These are phyloP conservation scores for Phaeotremella skinneri DNA, from an alignment of 768 basidiomycete species.

Conservation along the genomic window DNA sequence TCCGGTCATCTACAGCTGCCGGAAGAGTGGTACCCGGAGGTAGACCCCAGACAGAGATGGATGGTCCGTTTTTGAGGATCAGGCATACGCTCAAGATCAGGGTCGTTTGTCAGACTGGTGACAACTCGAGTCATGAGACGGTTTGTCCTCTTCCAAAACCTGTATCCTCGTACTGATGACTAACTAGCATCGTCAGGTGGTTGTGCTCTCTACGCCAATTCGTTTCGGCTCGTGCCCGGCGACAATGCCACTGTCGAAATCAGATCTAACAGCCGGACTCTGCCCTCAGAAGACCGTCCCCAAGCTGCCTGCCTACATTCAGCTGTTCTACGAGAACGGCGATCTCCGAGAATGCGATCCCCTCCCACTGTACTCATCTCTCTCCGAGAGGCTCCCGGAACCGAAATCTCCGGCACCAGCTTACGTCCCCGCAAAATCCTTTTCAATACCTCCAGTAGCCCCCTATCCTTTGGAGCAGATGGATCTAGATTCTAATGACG, in stretches of 20 bases:
- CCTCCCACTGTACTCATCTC: slow-evolving; percentile 38
- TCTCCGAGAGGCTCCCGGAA: neutral
- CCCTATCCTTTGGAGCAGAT: no score
- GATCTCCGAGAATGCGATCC: slow-evolving; percentile 40
- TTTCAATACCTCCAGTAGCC: no score
- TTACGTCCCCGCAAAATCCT: slow-evolving; percentile 4
- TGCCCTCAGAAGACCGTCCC: neutral
- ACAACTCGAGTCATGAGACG: slow-evolving; percentile 9
- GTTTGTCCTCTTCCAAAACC: slow-evolving; percentile 12
- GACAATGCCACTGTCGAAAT: slow-evolving; percentile 13
- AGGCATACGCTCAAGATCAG: slow-evolving; percentile 48
- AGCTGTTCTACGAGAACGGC: slow-evolving; percentile 51
- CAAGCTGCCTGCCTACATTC: slow-evolving; percentile 46
- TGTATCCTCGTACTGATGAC: neutral
- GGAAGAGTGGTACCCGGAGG: slow-evolving; percentile 10
- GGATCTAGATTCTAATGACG: no score
- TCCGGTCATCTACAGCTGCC: slow-evolving; percentile 12
- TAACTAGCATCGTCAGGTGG: slow-evolving; percentile 22
- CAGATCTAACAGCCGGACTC: neutral
- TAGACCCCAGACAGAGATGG: slow-evolving; percentile 37
- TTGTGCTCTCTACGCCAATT: slow-evolving; percentile 46
- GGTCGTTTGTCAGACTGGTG: slow-evolving; percentile 32
- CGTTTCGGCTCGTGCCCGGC: slow-evolving; percentile 42
- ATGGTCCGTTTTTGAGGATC: slow-evolving; percentile 44
- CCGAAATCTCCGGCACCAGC: neutral